phyloP scores from a whole-genome alignment of 768 basidiomycete genomes.

The Daedaleopsis sinensis region DNA sequence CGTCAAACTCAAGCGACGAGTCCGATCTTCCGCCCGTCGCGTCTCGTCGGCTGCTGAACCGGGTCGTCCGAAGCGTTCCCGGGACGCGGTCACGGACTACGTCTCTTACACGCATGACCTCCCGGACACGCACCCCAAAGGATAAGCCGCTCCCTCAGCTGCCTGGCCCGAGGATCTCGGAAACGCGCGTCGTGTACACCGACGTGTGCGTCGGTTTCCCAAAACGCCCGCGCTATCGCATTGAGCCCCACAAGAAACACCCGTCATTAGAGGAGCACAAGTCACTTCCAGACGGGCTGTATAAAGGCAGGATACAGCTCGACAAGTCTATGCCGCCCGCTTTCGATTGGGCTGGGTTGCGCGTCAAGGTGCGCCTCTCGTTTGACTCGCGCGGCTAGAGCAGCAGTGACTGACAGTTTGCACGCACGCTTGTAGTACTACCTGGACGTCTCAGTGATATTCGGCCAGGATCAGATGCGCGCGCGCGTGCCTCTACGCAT shows the following conservation, averaged over 20 bases:
- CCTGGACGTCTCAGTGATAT: constrained; percentile 67
- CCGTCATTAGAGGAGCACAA: constrained; percentile 49
- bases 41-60: constrained; percentile 33
- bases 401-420: background rate
- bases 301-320: constrained; percentile 59
- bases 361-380: constrained; percentile 57
- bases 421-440: constrained; percentile 55
- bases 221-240: constrained; percentile 59
- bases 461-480: constrained; percentile 63
- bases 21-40: constrained; percentile 31
- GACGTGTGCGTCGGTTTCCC: constrained; percentile 69
- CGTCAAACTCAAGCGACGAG: constrained; percentile 50
- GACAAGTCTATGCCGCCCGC: constrained; percentile 62
- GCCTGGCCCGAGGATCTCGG: constrained; percentile 34
- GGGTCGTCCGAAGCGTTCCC: constrained; percentile 30
- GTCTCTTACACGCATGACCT: constrained; percentile 10
- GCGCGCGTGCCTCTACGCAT: constrained; percentile 66
- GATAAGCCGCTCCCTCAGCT: constrained; percentile 33
- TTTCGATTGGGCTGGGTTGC: constrained; percentile 68
- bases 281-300: constrained; percentile 67
- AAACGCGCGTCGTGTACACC: constrained; percentile 49
- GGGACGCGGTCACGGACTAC: constrained; percentile 1
- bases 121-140: constrained; percentile 8
- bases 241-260: constrained; percentile 41
- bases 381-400: background rate